These are phyloP conservation scores for Blastomyces parvus DNA, from an alignment of 2,329 filamentous ascomycete species.

Conservation along the genomic window DNA sequence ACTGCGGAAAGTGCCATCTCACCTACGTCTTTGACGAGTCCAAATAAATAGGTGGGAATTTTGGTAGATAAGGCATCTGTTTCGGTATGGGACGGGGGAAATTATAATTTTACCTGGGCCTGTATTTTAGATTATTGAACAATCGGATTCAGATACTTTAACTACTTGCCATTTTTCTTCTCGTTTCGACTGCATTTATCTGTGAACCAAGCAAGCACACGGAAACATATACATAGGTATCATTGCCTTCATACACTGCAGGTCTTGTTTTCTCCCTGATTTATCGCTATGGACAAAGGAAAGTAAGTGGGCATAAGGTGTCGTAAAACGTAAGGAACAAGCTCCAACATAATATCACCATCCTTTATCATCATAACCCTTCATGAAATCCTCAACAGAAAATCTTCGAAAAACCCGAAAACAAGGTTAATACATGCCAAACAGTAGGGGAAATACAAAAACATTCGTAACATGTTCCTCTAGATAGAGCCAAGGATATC, in stretches of 20 bases:
- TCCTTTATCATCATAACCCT: background rate
- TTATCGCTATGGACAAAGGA: background rate
- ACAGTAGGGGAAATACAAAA: background rate
- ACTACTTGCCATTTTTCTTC: background rate
- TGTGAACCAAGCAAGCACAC: no score
- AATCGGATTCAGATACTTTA: slow-evolving; percentile 1
- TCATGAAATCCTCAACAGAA: background rate
- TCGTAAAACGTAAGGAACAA: background rate
- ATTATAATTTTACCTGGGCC: background rate
- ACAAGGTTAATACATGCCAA: background rate
- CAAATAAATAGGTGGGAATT: slow-evolving; percentile 34
- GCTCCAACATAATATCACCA: background rate
- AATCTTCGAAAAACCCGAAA: background rate
- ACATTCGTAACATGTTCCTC: background rate
- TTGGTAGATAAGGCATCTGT: background rate
- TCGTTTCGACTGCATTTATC: no score
- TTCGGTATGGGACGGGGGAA: background rate
- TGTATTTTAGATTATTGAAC: background rate
- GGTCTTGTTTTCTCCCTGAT: background rate
- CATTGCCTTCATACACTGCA: background rate
- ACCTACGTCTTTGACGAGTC: slow-evolving; percentile 63
- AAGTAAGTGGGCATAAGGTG: no score
- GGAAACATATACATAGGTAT: background rate
- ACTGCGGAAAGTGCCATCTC: slow-evolving; percentile 68
- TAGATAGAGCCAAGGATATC: slow-evolving; percentile 6